A percentile compares a stretch with the other conserved stretches of the same genome.
phyloP scores from a whole-genome alignment of 768 basidiomycete species.

The Asterophora parasitica region DNA sequence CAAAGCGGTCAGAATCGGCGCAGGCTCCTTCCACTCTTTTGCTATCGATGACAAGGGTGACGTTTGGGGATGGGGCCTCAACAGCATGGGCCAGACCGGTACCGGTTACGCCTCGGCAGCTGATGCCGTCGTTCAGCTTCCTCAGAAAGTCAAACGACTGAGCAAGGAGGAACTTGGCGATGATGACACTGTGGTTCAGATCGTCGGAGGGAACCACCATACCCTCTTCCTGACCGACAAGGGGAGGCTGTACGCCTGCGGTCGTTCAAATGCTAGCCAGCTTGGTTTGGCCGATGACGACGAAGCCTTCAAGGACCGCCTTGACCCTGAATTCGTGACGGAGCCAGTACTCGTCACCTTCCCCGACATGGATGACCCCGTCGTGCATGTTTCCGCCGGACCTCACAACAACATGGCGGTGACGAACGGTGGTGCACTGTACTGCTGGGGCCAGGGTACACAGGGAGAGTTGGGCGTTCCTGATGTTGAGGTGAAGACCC shows the following conservation, averaged over 20 bases:
- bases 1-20: slow-evolving; percentile 60
- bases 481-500: slow-evolving; percentile 55
- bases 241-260: slow-evolving; percentile 84
- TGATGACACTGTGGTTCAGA: slow-evolving; percentile 62
- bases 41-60: slow-evolving; percentile 80
- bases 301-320: slow-evolving; percentile 52
- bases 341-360: slow-evolving; percentile 65
- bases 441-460: slow-evolving; percentile 75
- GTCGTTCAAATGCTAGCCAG: slow-evolving; percentile 80
- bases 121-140: slow-evolving; percentile 53
- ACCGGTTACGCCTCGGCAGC: slow-evolving; percentile 45
- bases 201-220: slow-evolving; percentile 84
- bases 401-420: slow-evolving; percentile 70
- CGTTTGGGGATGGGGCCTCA: slow-evolving; percentile 96
- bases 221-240: slow-evolving; percentile 81
- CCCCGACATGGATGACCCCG: slow-evolving; percentile 57
- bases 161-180: slow-evolving; percentile 56
- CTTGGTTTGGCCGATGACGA: slow-evolving; percentile 76
- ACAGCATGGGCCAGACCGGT: slow-evolving; percentile 82
- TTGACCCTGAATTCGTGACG: slow-evolving; percentile 53
- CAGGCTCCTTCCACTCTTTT: slow-evolving; percentile 85
- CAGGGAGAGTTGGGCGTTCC: slow-evolving; percentile 71
- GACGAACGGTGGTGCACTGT: slow-evolving; percentile 62
- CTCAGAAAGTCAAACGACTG: slow-evolving; percentile 60
- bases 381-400: slow-evolving; percentile 64